Evolutionary conservation across 129 eudicot species (phyloP).

Genomic region (Heracleum sosnowskyi): DNA sequence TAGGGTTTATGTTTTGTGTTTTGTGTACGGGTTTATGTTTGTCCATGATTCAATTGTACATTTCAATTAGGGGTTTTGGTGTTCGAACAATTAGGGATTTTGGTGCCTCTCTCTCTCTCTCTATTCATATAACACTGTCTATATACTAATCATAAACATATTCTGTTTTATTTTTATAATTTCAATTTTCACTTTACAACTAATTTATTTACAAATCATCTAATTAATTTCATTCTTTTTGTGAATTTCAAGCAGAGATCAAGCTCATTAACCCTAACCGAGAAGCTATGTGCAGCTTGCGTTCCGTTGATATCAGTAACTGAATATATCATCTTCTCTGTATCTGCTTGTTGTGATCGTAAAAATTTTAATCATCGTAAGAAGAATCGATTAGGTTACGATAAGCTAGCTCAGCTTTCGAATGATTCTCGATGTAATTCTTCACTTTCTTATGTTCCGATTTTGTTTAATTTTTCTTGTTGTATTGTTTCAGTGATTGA

Average conservation of each 20-base stretch:
- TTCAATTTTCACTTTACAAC: too few relatives aligned
- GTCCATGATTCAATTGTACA: too few relatives aligned
- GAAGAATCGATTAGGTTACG: constrained; percentile 20
- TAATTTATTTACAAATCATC: too few relatives aligned
- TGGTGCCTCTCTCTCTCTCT: too few relatives aligned
- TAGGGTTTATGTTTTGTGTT: too few relatives aligned
- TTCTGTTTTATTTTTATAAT: too few relatives aligned
- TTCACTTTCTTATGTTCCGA: background rate
- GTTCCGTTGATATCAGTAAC: constrained; percentile 50
- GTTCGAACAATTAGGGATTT: too few relatives aligned
- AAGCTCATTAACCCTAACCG: constrained; percentile 45
- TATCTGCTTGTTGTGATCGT: constrained; percentile 43
- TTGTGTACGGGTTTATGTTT: too few relatives aligned
- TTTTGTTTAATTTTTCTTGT: background rate
- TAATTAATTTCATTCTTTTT: too few relatives aligned
- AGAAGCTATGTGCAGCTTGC: constrained; percentile 43
- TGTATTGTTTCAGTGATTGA: background rate
- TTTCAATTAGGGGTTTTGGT: too few relatives aligned
- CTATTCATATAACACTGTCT: too few relatives aligned
- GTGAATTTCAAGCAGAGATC: constrained; percentile 23
- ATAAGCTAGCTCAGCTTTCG: constrained; percentile 45
- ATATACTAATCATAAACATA: too few relatives aligned
- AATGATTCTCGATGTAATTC: constrained; percentile 50
- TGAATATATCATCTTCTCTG: constrained; percentile 37
- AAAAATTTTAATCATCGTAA: constrained; percentile 1